These are phyloP conservation scores for Asclepias syriaca DNA, from an alignment of 257 asterid species.

Conservation along the genomic window DNA sequence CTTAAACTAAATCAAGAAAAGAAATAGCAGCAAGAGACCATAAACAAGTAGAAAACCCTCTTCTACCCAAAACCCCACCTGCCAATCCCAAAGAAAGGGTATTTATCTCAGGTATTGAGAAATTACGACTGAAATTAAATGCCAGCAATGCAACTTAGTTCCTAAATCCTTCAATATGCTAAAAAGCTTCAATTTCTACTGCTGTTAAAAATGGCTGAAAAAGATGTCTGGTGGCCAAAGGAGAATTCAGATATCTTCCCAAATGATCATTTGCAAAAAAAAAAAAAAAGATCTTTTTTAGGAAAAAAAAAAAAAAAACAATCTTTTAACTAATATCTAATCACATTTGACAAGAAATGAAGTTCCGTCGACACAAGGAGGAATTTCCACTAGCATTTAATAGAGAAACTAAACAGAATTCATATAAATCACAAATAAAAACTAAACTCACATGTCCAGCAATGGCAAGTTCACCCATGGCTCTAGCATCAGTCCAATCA, in stretches of 20 bases:
- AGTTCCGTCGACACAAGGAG: not conserved
- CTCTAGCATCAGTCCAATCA: slow-evolving; percentile 73
- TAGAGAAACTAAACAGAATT: not conserved
- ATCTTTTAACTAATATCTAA: not conserved
- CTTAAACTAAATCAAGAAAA: not conserved
- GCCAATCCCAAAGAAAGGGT: not conserved
- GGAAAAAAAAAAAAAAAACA: too few relatives aligned
- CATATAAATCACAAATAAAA: not conserved
- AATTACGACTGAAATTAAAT: not conserved
- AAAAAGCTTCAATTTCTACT: not conserved
- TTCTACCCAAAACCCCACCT: not conserved
- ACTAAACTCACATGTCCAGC: slow-evolving; percentile 77
- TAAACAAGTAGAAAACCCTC: not conserved
- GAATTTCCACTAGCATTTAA: not conserved
- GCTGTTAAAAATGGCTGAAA: not conserved
- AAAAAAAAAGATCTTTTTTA: too few relatives aligned
- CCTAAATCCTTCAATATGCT: not conserved
- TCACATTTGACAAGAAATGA: not conserved
- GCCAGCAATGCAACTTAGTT: not conserved
- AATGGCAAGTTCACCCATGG: slow-evolving; percentile 82
- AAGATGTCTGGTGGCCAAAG: not conserved
- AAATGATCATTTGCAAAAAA: not conserved
- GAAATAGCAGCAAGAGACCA: not conserved
- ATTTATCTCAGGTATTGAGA: not conserved
- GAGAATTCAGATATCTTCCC: not conserved